Evolutionary conservation across 1,139 yeast species (phyloP).

Genomic region (Diutina scorzettiae): DNA sequence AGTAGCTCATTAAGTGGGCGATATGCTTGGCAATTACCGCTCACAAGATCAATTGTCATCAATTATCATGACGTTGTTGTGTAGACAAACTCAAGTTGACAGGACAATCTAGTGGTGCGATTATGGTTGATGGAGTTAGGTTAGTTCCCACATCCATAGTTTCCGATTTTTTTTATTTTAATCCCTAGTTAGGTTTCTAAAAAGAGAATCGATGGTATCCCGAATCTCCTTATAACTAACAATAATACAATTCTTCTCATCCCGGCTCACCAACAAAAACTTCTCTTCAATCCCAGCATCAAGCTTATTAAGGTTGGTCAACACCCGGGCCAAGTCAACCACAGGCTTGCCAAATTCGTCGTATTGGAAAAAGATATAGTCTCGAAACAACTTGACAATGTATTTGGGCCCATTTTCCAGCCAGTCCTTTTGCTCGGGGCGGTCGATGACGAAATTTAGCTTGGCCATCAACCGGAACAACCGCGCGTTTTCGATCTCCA

Average conservation of each 20-base stretch:
- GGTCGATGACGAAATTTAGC: constrained; percentile 64
- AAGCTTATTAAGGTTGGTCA: constrained; percentile 69
- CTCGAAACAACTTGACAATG: constrained; percentile 67
- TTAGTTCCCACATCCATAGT: too few relatives aligned
- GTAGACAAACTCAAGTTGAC: too few relatives aligned
- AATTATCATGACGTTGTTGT: too few relatives aligned
- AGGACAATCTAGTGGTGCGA: too few relatives aligned
- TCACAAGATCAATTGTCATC: too few relatives aligned
- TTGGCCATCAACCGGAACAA: constrained; percentile 73
- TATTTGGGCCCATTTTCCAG: constrained; percentile 68
- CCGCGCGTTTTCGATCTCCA: constrained; percentile 83
- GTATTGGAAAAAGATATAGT: constrained; percentile 57
- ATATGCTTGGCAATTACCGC: too few relatives aligned
- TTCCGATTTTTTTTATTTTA: neutral
- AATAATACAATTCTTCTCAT: constrained; percentile 71
- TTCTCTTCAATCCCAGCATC: constrained; percentile 90
- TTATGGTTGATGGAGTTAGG: too few relatives aligned
- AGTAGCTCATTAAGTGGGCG: too few relatives aligned
- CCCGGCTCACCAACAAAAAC: constrained; percentile 65
- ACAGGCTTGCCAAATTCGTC: constrained; percentile 71
- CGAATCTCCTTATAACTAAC: constrained; percentile 73
- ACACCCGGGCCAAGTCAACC: constrained; percentile 72
- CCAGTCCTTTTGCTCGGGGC: constrained; percentile 57
- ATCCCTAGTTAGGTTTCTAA: constrained; percentile 22
- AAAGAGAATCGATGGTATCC: constrained; percentile 60